These are phyloP conservation scores for Diutina scorzettiae DNA, from an alignment of 1,139 yeast species.

Conservation along the genomic window DNA sequence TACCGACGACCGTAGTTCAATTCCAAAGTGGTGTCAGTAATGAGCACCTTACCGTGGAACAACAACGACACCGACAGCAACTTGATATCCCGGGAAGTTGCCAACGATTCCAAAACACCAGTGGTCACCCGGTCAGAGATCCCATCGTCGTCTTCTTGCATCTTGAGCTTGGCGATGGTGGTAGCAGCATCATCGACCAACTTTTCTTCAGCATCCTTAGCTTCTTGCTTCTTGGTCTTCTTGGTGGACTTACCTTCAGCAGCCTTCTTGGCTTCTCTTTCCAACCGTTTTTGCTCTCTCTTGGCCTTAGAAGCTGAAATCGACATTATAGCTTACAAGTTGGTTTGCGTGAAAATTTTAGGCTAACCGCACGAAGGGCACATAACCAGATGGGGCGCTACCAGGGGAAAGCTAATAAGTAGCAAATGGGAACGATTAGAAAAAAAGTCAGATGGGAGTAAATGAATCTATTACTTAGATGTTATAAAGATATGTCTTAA, in stretches of 20 bases:
- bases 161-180: conserved; percentile 73
- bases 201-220: conserved; percentile 46
- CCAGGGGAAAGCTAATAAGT: no score
- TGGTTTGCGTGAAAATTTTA: neutral
- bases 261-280: conserved; percentile 51
- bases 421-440: no score
- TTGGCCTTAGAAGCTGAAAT: conserved; percentile 89
- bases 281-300: conserved; percentile 78
- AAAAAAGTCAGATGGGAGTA: no score
- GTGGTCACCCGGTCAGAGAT: conserved; percentile 95
- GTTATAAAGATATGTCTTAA: no score
- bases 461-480: no score
- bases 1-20: conserved; percentile 95
- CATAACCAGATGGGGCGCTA: neutral
- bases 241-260: conserved; percentile 67
- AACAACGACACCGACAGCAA: conserved; percentile 79
- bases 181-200: conserved; percentile 56
- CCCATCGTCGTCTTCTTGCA: conserved; percentile 90
- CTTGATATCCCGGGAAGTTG: conserved; percentile 89
- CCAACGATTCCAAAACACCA: conserved; percentile 86
- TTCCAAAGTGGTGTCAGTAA: conserved; percentile 86
- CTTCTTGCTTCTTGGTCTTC: conserved; percentile 43
- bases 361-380: neutral
- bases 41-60: conserved; percentile 94
- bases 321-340: neutral